Evolutionary conservation across 2,329 filamentous ascomycete species (phyloP), one percentile per base, ranked within the genome.

Genomic region (Cadophora sp.): DNA sequence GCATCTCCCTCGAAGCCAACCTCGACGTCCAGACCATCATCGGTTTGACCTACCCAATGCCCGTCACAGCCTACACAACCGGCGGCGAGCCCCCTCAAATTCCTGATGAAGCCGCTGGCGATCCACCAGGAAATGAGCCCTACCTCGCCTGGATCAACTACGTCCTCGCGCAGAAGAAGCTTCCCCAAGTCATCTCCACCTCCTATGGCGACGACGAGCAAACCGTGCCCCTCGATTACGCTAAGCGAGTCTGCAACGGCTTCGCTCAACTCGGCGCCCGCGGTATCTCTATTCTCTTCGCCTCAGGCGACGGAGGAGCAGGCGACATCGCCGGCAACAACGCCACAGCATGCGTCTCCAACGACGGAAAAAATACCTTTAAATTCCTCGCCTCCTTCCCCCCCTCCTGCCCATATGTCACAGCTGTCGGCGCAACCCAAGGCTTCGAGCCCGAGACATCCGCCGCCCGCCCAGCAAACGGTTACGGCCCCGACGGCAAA

Each of bases 171-270:
- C 81, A 84, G 50, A 75, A 78, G 16, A 76, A 81, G 34, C 73
- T 88, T 14, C 87, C 87, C 0, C 84, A 86, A 53, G 83, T 89
- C 1, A 80, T 89, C 16, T 84, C 83, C 55, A 83, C 87, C 24
- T 87, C 85, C 12, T 89, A 89, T 73, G 84, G 82, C 26, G 86
- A 89, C 71, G 84, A 88, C 70, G 87, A 89, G 77, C 80, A 85
- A 60, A 82, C 82, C 0, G 84, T 89, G 0, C 86, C 86, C 2
- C 70, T 69, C 6, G 77, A 80, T 1, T 89, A 88, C 69, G 86
- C 86, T 0, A 74, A 79, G 64, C 81, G 82, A 22, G 85, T 87
- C 4, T 89, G 86, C 76, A 78, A 82, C 56, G 76, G 85, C 69
- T 83, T 88, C 66, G 84, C 84, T 8, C 80, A 86, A 65, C 80